These are phyloP conservation scores for Blastocystis sp. DNA, from an alignment of 352 stramenopile genomes.

Conservation along the genomic window DNA sequence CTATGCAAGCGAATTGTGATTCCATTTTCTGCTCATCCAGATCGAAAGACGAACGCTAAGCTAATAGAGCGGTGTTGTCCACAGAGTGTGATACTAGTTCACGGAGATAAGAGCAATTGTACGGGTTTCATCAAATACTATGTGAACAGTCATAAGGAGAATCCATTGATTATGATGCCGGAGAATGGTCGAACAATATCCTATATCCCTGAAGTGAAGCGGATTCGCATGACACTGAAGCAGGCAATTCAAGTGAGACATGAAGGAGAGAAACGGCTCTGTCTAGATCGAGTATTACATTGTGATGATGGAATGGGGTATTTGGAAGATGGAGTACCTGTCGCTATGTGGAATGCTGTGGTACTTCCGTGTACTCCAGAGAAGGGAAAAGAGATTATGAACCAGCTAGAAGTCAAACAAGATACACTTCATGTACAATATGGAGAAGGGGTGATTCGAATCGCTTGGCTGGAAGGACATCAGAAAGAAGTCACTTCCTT, in stretches of 20 bases:
- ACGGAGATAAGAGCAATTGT: conserved; percentile 32
- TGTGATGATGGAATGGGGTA: not conserved
- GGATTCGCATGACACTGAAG: not conserved
- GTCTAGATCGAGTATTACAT: not conserved
- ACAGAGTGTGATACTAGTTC: conserved; percentile 26
- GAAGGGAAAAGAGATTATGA: not conserved
- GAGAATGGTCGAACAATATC: not conserved
- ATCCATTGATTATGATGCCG: conserved; percentile 7
- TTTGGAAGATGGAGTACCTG: not conserved
- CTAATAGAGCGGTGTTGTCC: not conserved
- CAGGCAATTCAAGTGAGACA: not conserved
- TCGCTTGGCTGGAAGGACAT: not conserved
- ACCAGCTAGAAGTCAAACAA: not conserved
- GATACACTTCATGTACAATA: not conserved
- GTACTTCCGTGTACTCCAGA: not conserved
- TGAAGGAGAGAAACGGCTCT: not conserved
- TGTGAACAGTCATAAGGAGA: not conserved
- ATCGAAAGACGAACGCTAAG: not conserved
- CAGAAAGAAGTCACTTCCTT: not conserved
- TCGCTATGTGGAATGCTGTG: not conserved
- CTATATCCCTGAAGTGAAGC: not conserved
- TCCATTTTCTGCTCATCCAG: conserved; percentile 50
- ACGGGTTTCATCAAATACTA: conserved; percentile 21
- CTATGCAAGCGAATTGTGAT: not conserved
- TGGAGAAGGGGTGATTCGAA: not conserved